Evolutionary conservation across 164 flowering plant species (phyloP), one percentile per base, ranked within the genome.

Genomic region (Sextonia rubra): DNA sequence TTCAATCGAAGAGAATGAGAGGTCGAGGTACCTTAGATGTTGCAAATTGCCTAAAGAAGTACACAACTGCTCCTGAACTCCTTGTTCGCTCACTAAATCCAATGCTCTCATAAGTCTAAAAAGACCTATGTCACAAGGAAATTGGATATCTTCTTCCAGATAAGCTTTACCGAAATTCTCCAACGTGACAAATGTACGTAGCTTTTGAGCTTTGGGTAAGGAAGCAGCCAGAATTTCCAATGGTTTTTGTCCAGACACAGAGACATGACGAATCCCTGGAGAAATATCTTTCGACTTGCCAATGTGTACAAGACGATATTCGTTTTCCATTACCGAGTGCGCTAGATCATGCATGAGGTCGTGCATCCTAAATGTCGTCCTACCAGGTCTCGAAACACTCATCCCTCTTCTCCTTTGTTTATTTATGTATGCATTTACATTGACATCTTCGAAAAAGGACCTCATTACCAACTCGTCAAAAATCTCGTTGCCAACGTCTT

Each of bases 21-120:
- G 72, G 11, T 74, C 63, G 1, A 78, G 74, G n/a, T 60, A 67
- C 58, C 77, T 61, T 22, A 78, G 47, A 62, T 74, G 74, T 4
- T 65, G 27, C 69, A 78, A 52, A 23, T 67, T 67, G 66, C 66
- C 64, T 5, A 78, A 49, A 1, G 74, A 47, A 24, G 15, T 18
- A 0, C 64, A 69, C 68, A 78, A 25, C 44, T 6, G 44, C 7
- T 5, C 25, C 18, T n/a, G 4, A 20, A 74, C 60, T 0, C 14
- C 17, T 0, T 8, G 3, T 15, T 26, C 0, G 1, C 23, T 22
- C 69, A 37, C 8, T 0, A 78, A 60, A 52, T 69, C 69, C 44
- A 74, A 66, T 22, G 60, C 71, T 1, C 74, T 30, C 8, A 74
- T n/a, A 60, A 23, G n/a, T 18, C 17, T 26, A 1, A 55, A 65